Evolutionary conservation across 1,284 basidiomycete genomes (phyloP), one percentile per base, ranked within the genome.

Genomic region (Pseudozyma sp.): DNA sequence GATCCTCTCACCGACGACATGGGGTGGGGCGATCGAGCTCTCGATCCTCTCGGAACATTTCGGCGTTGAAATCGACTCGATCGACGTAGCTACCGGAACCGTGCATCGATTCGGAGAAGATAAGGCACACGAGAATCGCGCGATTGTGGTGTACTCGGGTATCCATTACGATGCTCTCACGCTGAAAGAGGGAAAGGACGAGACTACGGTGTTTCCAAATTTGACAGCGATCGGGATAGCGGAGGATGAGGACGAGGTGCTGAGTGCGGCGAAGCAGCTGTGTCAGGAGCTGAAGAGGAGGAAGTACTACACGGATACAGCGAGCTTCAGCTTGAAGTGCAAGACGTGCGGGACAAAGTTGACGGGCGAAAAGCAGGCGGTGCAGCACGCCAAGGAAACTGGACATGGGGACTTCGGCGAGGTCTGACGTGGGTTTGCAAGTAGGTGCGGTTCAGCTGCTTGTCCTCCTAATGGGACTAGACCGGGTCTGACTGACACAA

Each of bases 161-260:
- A 80, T 80, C 17, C 78, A 80, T 53, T 80, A 80, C 70, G 78
- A 80, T 31, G 69, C 68, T 6, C n/a, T 78, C n/a, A 54, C 63
- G 1, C 60, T 75, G n/a, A 45, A 54, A 5, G 54, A 59, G 11
- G 49, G 19, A 5, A 35, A 52, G 7, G 54, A 56, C 13, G 64
- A 49, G 51, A 70, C 69, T 19, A 74, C 73, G 1, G 33, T 72
- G 10, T 73, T 78, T 40, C 65, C 75, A 0, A 65, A 69, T 29
- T 33, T 68, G 33, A 42, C 51, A 14, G 49, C 45, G 5, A 19
- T 66, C 3, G 66, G 63, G 0, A 4, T 62, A 6, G 37, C 17
- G 1, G 64, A 51, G 17, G 59, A 53, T 11, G 45, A 64, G 16
- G 65, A 72, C 24, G 62, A 54, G 13, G 54, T 78, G 17, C 29